A percentile compares a stretch with the other conserved stretches of the same genome.
phyloP scores from a whole-genome alignment of 2,329 filamentous ascomycete species.

The Orbilia ellipsospora region DNA sequence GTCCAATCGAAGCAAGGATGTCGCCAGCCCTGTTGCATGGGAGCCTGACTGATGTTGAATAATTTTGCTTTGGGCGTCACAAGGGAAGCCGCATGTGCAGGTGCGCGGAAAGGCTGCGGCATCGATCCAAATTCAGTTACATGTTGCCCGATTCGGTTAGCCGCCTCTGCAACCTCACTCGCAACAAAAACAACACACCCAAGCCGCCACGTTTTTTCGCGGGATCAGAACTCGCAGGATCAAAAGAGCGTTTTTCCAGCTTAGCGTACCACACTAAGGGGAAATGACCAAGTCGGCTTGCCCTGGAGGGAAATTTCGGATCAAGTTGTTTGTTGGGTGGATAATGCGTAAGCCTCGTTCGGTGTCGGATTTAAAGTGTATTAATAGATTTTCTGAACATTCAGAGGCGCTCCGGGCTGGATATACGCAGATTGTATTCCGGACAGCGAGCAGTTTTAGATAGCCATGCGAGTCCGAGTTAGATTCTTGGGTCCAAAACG shows the following conservation, averaged over 20 bases:
- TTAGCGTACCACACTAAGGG: slow-evolving; percentile 44
- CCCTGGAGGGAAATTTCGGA: neutral
- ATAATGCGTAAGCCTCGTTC: slow-evolving; percentile 43
- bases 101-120: slow-evolving; percentile 23
- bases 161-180: slow-evolving; percentile 40
- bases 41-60: slow-evolving; percentile 22
- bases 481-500: neutral
- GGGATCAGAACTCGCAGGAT: slow-evolving; percentile 54
- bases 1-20: slow-evolving; percentile 5
- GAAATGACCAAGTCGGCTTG: slow-evolving; percentile 4
- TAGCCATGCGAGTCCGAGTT: neutral
- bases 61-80: slow-evolving; percentile 8
- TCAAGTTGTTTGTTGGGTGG: slow-evolving; percentile 16
- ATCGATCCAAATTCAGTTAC: slow-evolving; percentile 31
- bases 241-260: slow-evolving; percentile 33
- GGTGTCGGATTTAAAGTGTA: slow-evolving; percentile 36
- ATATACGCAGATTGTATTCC: neutral
- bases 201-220: slow-evolving; percentile 51
- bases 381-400: neutral
- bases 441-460: neutral
- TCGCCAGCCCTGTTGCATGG: slow-evolving; percentile 17
- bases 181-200: slow-evolving; percentile 55
- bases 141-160: slow-evolving; percentile 20
- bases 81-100: slow-evolving; percentile 24
- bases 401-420: neutral